Percentiles rank a stretch among this genome's conserved stretches.
phyloP scores from a whole-genome alignment of 352 stramenopile genomes.

The Pythium graminicola region DNA sequence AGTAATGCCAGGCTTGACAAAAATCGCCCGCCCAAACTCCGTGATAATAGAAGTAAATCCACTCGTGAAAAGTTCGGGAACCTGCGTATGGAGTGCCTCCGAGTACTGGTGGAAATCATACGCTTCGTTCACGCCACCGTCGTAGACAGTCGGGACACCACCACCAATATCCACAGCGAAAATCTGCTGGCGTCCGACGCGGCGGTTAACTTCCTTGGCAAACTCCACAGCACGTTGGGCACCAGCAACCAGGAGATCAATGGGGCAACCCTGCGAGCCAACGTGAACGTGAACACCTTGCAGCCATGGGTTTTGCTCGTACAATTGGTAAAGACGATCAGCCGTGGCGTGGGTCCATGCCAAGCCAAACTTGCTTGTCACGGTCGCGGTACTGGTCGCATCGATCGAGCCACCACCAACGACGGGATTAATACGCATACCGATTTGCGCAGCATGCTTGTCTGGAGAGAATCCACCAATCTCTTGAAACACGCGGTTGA shows the following conservation, averaged over 20 bases:
- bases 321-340: conserved; percentile 47
- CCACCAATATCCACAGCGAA: conserved; percentile 88
- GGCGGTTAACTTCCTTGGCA: conserved; percentile 64
- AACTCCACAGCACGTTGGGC: conserved; percentile 71
- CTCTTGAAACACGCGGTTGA: conserved; percentile 48
- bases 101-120: conserved; percentile 84
- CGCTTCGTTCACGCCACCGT: conserved; percentile 52
- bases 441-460: conserved; percentile 54
- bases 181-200: conserved; percentile 57
- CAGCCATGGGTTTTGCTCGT: conserved; percentile 72
- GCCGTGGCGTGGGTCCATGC: conserved; percentile 53
- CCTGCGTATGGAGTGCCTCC: conserved; percentile 44
- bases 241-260: conserved; percentile 78
- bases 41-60: conserved; percentile 82
- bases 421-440: conserved; percentile 89
- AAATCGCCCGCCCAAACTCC: conserved; percentile 86
- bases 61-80: conserved; percentile 82
- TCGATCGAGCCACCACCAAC: conserved; percentile 85
- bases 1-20: conserved; percentile 82
- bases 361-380: conserved; percentile 90
- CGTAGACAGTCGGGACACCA: conserved; percentile 85
- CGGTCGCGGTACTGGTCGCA: conserved; percentile 78
- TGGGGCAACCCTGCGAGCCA: conserved; percentile 77
- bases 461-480: conserved; percentile 23
- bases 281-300: conserved; percentile 87